Conservation (phyloP, 2,329 filamentous ascomycete genomes). For the Colletotrichum neosansevieriae region DNA sequence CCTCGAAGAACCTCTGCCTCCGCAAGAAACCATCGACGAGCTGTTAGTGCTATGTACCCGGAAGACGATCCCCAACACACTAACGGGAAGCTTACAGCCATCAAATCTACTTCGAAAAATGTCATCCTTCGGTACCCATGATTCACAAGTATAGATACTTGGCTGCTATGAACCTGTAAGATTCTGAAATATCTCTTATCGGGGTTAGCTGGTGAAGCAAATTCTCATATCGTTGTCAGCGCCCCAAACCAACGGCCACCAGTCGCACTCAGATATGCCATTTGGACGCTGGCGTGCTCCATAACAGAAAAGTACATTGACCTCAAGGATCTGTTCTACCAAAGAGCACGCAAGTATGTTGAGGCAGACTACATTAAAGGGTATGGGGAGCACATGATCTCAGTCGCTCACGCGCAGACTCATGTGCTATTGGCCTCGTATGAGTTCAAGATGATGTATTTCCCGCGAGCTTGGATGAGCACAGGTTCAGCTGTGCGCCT, state of each 20-base stretch:
- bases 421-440: constrained; percentile 85
- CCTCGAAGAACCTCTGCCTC: constrained; percentile 69
- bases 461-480: constrained; percentile 94
- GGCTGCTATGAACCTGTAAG: constrained; percentile 85
- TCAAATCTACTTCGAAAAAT: constrained; percentile 89
- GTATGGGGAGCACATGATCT: constrained; percentile 90
- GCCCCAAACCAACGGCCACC: constrained; percentile 88
- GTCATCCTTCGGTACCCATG: constrained; percentile 87
- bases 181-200: constrained; percentile 15
- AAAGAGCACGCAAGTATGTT: constrained; percentile 88
- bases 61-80: not conserved
- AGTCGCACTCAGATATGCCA: constrained; percentile 89
- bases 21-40: constrained; percentile 79
- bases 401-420: constrained; percentile 85
- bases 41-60: constrained; percentile 65
- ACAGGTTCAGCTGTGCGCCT: constrained; percentile 85
- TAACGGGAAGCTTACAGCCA: constrained; percentile 63
- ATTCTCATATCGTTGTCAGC: constrained; percentile 50
- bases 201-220: not conserved
- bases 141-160: constrained; percentile 90
- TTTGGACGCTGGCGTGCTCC: constrained; percentile 94
- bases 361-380: constrained; percentile 92
- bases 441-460: constrained; percentile 98
- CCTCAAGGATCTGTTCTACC: constrained; percentile 90
- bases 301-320: constrained; percentile 84